phyloP scores from a whole-genome alignment of 208 protist genomes.

The Acanthamoeba comandoni region DNA sequence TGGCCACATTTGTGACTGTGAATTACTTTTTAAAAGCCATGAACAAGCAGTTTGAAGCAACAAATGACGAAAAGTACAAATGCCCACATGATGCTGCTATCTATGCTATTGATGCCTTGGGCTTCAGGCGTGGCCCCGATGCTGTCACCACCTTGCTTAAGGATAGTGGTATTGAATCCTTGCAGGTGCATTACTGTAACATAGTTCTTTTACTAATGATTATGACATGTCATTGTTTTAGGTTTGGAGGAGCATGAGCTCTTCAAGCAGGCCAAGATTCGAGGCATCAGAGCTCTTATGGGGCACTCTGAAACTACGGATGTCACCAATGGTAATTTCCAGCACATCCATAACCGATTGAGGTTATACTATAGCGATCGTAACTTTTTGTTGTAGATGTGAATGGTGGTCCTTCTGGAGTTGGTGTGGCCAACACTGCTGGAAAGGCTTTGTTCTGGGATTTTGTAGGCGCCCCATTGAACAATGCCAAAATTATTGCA shows the following conservation, averaged over 20 bases:
- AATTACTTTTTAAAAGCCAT: conserved; percentile 30
- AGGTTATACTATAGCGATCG: background rate
- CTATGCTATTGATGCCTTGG: conserved; percentile 57
- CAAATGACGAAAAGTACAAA: conserved; percentile 69
- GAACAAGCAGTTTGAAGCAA: conserved; percentile 31
- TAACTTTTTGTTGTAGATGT: background rate
- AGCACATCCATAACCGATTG: background rate
- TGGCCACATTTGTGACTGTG: background rate
- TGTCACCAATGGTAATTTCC: conserved; percentile 49
- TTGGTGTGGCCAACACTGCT: conserved; percentile 62
- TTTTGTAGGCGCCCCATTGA: conserved; percentile 25
- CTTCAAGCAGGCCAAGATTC: conserved; percentile 72
- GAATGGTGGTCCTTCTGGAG: conserved; percentile 72
- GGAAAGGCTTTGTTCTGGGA: conserved; percentile 76
- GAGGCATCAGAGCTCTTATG: conserved; percentile 74
- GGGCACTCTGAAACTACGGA: conserved; percentile 77
- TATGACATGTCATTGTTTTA: too few species aligned
- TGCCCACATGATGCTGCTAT: conserved; percentile 32
- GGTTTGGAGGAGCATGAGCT: conserved; percentile 61
- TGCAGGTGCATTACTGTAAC: background rate
- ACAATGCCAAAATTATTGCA: conserved; percentile 43
- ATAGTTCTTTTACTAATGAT: too few species aligned
- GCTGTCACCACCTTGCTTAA: conserved; percentile 66
- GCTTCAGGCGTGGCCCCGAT: conserved; percentile 52
- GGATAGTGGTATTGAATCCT: background rate